A percentile compares a stretch with the other conserved stretches of the same genome.
Evolutionary conservation across 2,329 filamentous ascomycete species (phyloP).

Genomic region (Aureobasidium sp.): DNA sequence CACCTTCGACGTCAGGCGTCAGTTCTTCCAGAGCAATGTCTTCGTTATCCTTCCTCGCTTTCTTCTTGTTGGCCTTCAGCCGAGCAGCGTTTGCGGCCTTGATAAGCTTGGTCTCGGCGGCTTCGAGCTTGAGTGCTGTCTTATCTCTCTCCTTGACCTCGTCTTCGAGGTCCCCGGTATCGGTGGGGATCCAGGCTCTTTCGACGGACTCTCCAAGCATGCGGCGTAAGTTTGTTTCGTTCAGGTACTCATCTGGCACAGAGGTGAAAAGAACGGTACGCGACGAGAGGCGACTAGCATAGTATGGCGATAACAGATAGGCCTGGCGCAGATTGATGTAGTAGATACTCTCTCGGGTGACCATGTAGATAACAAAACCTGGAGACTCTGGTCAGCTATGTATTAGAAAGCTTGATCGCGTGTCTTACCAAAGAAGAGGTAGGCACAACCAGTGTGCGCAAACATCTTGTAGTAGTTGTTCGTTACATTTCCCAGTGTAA

Average conservation of each 20-base stretch:
- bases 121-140: slow-evolving; percentile 73
- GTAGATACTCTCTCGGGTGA: slow-evolving; percentile 81
- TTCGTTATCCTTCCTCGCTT: slow-evolving; percentile 58
- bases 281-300: slow-evolving; percentile 78
- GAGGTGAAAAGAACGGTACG: slow-evolving; percentile 84
- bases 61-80: slow-evolving; percentile 58
- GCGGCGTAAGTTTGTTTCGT: slow-evolving; percentile 65
- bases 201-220: slow-evolving; percentile 77
- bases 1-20: slow-evolving; percentile 54
- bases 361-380: slow-evolving; percentile 76
- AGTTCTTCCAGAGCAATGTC: slow-evolving; percentile 44
- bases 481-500: slow-evolving; percentile 73
- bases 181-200: slow-evolving; percentile 74
- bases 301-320: slow-evolving; percentile 77
- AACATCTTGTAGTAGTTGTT: slow-evolving; percentile 61
- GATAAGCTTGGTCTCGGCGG: slow-evolving; percentile 78
- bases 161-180: slow-evolving; percentile 69
- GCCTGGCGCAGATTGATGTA: slow-evolving; percentile 91
- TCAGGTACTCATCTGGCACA: slow-evolving; percentile 69
- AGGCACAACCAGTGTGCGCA: slow-evolving; percentile 72
- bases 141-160: slow-evolving; percentile 75
- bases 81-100: slow-evolving; percentile 66
- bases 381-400: slow-evolving; percentile 15
- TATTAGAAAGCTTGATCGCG: background rate
- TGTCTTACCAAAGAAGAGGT: slow-evolving; percentile 63